Base-by-base conservation (phyloP, 2,329 filamentous ascomycete species). In the Cryoendolithus antarcticus region DNA sequence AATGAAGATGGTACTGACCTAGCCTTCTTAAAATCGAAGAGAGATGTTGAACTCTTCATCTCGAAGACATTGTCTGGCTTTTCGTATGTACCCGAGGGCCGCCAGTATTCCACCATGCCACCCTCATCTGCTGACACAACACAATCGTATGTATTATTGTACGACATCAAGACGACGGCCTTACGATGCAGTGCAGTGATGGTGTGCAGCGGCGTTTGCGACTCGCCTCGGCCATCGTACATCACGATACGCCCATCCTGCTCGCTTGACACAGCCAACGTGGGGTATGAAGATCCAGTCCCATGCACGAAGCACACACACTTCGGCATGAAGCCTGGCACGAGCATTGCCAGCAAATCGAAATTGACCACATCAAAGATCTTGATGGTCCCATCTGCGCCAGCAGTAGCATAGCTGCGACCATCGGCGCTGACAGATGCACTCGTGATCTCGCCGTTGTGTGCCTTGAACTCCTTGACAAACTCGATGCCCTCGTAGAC, bases 51-150 rank as follows among this genome's bases (percentile, higher is more conserved):
- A 56, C 86, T 93, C 64, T 98, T 98, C 64, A 86, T 84, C 49
- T 85, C 74, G 58, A 93, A 98, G 11, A 98, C 86, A 38, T 77
- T 86, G 49, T 86, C 80, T 0, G 91, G 91, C 61, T 96, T 95
- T 54, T 93, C 86, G 58, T 86, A 95, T 30, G 69, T 77, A 2
- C 75, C 77, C 45, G 74, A 75, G 1, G 91, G 86, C 42, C 75
- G 74, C 91, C 91, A 98, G 64, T 98, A 98, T 61, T 98, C 91
- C 7, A 98, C 59, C 89, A 96, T 96, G 15, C 91, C 89, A 39
- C 76, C 75, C 49, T 89, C 79, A 49, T 98, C 93, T 0, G 80
- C 80, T 2, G 91, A 96, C 5, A 96, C 66, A 1, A 93, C 88
- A 55, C 91, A 98, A 61, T 96, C 81, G 55, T 80, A 94, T 4